These are phyloP conservation scores for Tilletia setariae DNA, from an alignment of 1,284 basidiomycete species.

Conservation along the genomic window DNA sequence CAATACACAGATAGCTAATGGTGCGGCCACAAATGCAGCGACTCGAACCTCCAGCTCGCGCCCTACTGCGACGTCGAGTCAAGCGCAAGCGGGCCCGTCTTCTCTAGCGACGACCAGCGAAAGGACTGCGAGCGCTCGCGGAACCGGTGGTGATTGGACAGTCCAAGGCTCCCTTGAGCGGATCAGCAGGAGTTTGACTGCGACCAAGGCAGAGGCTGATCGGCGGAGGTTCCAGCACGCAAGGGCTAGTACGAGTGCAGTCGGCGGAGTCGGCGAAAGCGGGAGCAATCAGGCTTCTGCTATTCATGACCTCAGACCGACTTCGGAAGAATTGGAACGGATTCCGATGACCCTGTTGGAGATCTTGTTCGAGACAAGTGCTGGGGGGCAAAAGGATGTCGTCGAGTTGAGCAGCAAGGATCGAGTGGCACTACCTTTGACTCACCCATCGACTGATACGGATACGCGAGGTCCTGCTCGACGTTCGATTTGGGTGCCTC, in stretches of 20 bases:
- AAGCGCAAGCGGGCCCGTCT: too few species aligned
- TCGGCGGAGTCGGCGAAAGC: not conserved
- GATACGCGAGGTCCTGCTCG: too few species aligned
- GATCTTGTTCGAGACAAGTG: not conserved
- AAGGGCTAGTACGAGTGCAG: not conserved
- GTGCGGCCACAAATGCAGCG: not conserved
- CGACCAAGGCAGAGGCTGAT: constrained; percentile 38
- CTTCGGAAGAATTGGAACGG: not conserved
- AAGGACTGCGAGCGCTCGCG: constrained; percentile 19
- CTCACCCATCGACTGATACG: too few species aligned
- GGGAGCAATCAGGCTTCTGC: not conserved
- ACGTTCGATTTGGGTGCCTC: not conserved
- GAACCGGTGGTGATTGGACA: constrained; percentile 19
- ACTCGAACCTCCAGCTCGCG: not conserved
- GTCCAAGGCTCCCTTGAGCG: constrained; percentile 20
- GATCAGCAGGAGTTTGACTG: too few species aligned
- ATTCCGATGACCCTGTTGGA: constrained; percentile 9
- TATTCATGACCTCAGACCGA: too few species aligned
- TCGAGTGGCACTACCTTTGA: not conserved
- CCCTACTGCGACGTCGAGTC: not conserved
- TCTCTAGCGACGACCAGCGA: too few species aligned
- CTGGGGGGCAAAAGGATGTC: not conserved
- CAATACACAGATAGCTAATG: not conserved
- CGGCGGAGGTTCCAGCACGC: constrained; percentile 11
- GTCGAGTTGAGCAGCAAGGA: not conserved